Conservation (phyloP, 495 filamentous ascomycete species). For the Neurospora sp. region DNA sequence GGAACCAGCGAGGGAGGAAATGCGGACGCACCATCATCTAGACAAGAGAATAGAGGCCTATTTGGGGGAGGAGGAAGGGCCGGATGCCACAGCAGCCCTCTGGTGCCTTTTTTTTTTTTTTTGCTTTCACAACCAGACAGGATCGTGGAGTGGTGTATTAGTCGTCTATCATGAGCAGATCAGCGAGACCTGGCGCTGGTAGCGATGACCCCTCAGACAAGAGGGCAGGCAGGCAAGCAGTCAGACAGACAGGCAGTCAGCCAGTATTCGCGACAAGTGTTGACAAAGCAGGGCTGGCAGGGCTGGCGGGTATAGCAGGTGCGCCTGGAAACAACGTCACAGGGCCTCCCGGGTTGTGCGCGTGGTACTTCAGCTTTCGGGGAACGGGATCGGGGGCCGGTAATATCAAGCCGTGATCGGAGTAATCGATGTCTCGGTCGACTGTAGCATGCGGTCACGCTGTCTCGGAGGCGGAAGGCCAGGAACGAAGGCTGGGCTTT, state of each 20-base stretch:
- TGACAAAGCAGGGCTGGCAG: not conserved
- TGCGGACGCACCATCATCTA: slow-evolving; percentile 29
- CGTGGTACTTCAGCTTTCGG: not conserved
- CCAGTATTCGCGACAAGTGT: not conserved
- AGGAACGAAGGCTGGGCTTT: not conserved
- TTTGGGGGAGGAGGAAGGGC: slow-evolving; percentile 15
- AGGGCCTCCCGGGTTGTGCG: not conserved
- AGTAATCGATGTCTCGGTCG: not conserved
- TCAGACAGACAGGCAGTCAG: not conserved
- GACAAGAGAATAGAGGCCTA: slow-evolving; percentile 3
- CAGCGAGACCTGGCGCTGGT: not conserved
- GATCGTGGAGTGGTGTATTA: slow-evolving; percentile 8
- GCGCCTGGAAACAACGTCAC: not conserved
- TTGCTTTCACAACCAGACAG: slow-evolving; percentile 7
- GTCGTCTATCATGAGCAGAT: slow-evolving; percentile 29
- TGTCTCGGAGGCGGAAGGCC: not conserved
- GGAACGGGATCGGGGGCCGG: not conserved
- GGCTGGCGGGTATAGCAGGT: not conserved
- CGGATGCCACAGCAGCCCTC: slow-evolving; percentile 15
- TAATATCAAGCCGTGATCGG: not conserved
- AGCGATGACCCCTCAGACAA: not conserved
- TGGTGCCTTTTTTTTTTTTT: slow-evolving; percentile 16
- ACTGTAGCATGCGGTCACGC: not conserved
- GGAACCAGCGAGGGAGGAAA: not conserved
- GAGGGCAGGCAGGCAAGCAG: not conserved